Conservation (phyloP, 768 basidiomycete genomes). For the Tremella mesenterica region DNA sequence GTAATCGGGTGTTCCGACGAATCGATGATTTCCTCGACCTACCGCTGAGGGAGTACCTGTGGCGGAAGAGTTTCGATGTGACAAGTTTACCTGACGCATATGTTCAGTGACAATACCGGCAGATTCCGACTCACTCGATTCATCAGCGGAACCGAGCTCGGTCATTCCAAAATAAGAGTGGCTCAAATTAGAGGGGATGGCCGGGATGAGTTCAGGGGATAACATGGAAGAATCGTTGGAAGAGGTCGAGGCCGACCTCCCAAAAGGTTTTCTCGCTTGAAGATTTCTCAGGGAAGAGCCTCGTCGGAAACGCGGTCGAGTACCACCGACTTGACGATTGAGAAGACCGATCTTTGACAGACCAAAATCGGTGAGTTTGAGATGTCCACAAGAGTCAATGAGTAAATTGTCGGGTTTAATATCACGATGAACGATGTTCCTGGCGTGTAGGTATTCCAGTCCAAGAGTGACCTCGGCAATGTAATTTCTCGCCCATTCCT, state of each 20-base stretch:
- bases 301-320: constrained; percentile 38
- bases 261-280: constrained; percentile 48
- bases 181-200: constrained; percentile 20
- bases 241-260: constrained; percentile 21
- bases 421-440: constrained; percentile 95
- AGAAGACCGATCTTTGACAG: constrained; percentile 94
- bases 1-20: constrained; percentile 97
- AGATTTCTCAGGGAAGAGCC: constrained; percentile 26
- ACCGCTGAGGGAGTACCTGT: constrained; percentile 47
- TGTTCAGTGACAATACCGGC: constrained; percentile 24
- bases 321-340: constrained; percentile 66
- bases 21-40: constrained; percentile 70
- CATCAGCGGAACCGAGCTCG: constrained; percentile 47
- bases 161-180: constrained; percentile 44
- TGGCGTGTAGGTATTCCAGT: constrained; percentile 89
- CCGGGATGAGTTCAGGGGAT: constrained; percentile 39
- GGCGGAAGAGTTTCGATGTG: constrained; percentile 19
- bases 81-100: constrained; percentile 21
- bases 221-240: constrained; percentile 41
- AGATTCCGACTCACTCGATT: constrained; percentile 77
- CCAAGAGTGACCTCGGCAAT: constrained; percentile 93
- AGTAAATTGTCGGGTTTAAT: constrained; percentile 96
- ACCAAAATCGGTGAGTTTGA: constrained; percentile 97
- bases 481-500: constrained; percentile 95
- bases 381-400: constrained; percentile 90